Percentiles rank a stretch among this genome's conserved stretches.
phyloP scores from a whole-genome alignment of 192 early-diverging fungal species.

The Mortierella hygrophila region DNA sequence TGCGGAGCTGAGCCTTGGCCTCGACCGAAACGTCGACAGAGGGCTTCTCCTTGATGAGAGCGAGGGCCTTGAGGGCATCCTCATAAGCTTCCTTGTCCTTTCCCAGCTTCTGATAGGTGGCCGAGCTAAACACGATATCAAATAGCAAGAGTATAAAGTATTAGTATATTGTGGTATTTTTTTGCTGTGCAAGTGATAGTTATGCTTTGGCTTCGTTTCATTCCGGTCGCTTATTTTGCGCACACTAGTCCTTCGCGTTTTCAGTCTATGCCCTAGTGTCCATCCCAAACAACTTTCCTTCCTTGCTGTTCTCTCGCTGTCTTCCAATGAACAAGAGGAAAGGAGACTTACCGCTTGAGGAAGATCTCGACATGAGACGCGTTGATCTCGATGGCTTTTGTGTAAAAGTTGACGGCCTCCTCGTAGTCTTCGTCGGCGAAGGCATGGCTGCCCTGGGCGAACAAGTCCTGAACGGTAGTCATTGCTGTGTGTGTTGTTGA shows the following conservation, averaged over 20 bases:
- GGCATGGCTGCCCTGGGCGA: constrained; percentile 75
- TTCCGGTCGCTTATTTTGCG: no score
- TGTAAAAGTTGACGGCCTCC: constrained; percentile 77
- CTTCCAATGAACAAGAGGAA: background rate
- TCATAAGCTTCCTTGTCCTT: constrained; percentile 65
- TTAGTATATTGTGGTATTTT: background rate
- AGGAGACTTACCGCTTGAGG: constrained; percentile 66
- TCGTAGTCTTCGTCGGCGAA: constrained; percentile 86
- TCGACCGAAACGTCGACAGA: constrained; percentile 57
- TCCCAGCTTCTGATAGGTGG: constrained; percentile 71
- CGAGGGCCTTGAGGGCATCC: constrained; percentile 75
- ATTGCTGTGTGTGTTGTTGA: constrained; percentile 12
- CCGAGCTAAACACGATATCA: constrained; percentile 56
- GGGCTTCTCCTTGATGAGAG: constrained; percentile 62
- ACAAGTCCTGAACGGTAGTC: constrained; percentile 48
- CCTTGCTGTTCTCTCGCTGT: background rate
- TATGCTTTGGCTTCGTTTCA: no score
- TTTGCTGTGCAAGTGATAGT: background rate
- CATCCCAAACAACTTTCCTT: background rate
- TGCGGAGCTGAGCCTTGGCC: constrained; percentile 74
- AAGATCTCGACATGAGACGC: constrained; percentile 75
- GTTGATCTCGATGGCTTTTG: constrained; percentile 73
- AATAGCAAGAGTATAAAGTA: background rate
- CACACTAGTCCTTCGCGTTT: background rate
- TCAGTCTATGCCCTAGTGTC: background rate